A percentile compares a stretch with the other conserved stretches of the same genome.
Conservation (phyloP, 2,329 filamentous ascomycete genomes). For the Colletotrichum higginsianum region DNA sequence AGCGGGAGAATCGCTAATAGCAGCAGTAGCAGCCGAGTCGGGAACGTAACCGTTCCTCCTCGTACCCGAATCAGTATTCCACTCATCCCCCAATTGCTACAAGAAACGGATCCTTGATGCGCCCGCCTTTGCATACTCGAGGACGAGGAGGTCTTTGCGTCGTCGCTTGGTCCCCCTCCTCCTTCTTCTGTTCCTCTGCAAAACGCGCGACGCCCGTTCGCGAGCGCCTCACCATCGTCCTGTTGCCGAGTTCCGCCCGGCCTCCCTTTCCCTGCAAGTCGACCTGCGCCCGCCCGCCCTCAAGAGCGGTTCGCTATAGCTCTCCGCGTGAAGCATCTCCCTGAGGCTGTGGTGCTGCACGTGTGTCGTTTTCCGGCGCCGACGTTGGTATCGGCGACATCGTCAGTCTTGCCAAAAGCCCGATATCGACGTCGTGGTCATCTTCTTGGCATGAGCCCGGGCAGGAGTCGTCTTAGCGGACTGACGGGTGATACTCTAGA, state of each 20-base stretch:
- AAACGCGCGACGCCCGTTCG: constrained; percentile 36
- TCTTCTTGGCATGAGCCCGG: constrained; percentile 6
- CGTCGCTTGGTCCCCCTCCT: constrained; percentile 27
- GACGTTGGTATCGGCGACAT: background rate
- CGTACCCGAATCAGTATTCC: background rate
- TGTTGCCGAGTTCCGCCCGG: constrained; percentile 26
- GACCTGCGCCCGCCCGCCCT: constrained; percentile 15
- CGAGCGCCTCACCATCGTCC: constrained; percentile 18
- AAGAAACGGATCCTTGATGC: background rate
- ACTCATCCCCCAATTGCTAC: background rate
- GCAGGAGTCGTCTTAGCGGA: background rate
- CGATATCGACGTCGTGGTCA: background rate
- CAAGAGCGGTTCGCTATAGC: constrained; percentile 13
- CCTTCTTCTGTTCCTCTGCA: background rate
- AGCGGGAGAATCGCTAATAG: background rate
- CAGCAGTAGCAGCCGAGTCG: background rate
- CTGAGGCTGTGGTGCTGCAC: constrained; percentile 27
- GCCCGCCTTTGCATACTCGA: constrained; percentile 2
- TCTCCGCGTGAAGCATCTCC: constrained; percentile 20
- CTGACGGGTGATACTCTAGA: background rate
- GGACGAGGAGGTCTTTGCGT: constrained; percentile 21
- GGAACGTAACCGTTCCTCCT: background rate
- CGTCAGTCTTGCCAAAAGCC: background rate
- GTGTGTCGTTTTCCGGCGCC: background rate
- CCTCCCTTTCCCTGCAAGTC: constrained; percentile 6